Evolutionary conservation across 106 monocot genomes (phyloP).

Genomic region (Dendrobium officinale): DNA sequence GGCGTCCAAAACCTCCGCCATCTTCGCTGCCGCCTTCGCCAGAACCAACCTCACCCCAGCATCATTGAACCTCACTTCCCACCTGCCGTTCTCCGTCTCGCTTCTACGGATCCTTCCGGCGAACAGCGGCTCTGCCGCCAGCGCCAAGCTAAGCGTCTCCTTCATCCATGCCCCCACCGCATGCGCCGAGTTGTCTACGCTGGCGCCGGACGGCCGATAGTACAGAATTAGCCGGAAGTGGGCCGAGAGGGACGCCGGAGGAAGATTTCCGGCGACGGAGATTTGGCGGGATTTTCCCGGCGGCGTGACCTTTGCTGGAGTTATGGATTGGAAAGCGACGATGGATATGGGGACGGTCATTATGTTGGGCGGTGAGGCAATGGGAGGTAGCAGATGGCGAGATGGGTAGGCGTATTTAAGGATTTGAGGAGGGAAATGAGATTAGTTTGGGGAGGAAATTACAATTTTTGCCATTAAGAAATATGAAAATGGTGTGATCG

Average conservation of each 20-base stretch:
- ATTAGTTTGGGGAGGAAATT: not conserved
- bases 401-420: not conserved
- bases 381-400: not conserved
- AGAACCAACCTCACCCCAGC: slow-evolving; percentile 62
- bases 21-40: slow-evolving; percentile 36
- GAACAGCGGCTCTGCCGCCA: slow-evolving; percentile 40
- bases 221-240: slow-evolving; percentile 50
- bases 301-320: slow-evolving; percentile 20
- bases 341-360: slow-evolving; percentile 5
- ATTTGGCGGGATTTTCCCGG: slow-evolving; percentile 27
- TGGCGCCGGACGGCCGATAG: slow-evolving; percentile 14
- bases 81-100: slow-evolving; percentile 24
- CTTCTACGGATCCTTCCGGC: slow-evolving; percentile 46
- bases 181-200: slow-evolving; percentile 12
- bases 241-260: slow-evolving; percentile 15
- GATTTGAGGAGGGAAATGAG: not conserved
- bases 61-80: slow-evolving; percentile 66
- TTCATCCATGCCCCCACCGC: slow-evolving; percentile 44
- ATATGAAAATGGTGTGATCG: too few species aligned
- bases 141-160: slow-evolving; percentile 50
- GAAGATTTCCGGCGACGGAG: not conserved
- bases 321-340: slow-evolving; percentile 45
- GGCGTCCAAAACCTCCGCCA: slow-evolving; percentile 46
- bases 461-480: not conserved
- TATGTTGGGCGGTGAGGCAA: not conserved